Base-by-base conservation (phyloP, 140 eudicot species). In the Erigeron philadelphicus region DNA sequence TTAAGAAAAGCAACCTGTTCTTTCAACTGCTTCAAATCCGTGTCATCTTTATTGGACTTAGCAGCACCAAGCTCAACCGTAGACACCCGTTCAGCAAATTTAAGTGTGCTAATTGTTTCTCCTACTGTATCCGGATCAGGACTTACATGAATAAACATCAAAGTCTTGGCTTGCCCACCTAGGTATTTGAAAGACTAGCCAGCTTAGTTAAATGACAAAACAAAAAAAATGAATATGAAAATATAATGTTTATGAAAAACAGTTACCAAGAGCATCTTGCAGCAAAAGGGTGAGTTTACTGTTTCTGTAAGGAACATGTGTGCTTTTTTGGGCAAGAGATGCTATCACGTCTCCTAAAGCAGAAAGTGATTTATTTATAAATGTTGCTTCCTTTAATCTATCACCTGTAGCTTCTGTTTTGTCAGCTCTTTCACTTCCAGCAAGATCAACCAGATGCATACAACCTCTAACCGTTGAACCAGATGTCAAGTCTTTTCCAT, bases 151-250 rank as follows among this genome's bases (percentile, higher is more conserved):
- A 90, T 85, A 75, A 90, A 90, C 97, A 90, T 90, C 42, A 90
- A 81, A 21, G 97, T 90, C 86, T 90, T 90, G 54, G 97, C 97
- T 77, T 90, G 95, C 73, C 97, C 97, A 58, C 97, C 96, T 86
- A 56, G 56, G 38, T 53, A 67, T 47, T 23, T 46, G 9, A 70
- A 44, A 13, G 16, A 48, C 8, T n/a, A 54, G 23, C 48, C 25
- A 61, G 55, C 67, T 53, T 63, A 59, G 73, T 62, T 54, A 77
- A 23, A 58, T 0, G 68, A 61, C 42, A 48, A 18, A 18, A 53
- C 1, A 8, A 16, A 18, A 63, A 47, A 12, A 0, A 25, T 4
- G 61, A 46, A 71, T 35, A 40, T 50, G 11, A 16, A 13, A 71
- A 49, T 18, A 8, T 7, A 58, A 55, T 23, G 1, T n/a, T 7